These are phyloP conservation scores for Lyophyllum shimeji DNA, from an alignment of 768 basidiomycete species.

Conservation along the genomic window DNA sequence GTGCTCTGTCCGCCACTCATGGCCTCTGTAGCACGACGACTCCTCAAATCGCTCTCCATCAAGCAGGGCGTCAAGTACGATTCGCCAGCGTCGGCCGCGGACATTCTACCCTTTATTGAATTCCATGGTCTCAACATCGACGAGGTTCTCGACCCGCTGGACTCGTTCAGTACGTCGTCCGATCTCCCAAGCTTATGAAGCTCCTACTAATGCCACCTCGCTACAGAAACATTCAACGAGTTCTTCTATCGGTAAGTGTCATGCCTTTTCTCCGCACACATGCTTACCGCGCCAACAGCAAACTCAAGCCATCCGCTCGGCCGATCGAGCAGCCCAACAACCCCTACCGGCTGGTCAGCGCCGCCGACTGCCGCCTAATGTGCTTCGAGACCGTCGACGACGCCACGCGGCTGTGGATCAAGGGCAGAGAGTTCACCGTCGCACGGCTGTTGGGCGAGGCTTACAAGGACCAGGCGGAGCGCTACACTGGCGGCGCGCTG, in stretches of 20 bases:
- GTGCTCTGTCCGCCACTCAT: background rate
- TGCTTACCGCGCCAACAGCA: slow-evolving; percentile 42
- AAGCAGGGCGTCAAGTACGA: slow-evolving; percentile 96
- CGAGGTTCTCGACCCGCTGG: slow-evolving; percentile 81
- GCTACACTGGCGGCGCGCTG: slow-evolving; percentile 78
- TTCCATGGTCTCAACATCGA: slow-evolving; percentile 85
- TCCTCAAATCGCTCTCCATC: slow-evolving; percentile 87
- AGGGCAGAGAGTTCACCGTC: slow-evolving; percentile 91
- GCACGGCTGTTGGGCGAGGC: slow-evolving; percentile 74
- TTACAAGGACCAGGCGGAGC: slow-evolving; percentile 68
- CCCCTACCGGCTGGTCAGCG: slow-evolving; percentile 76
- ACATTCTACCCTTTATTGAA: slow-evolving; percentile 85
- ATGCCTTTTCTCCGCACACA: background rate
- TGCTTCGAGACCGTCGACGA: slow-evolving; percentile 83
- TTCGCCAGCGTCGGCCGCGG: slow-evolving; percentile 75
- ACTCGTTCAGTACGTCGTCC: slow-evolving; percentile 70
- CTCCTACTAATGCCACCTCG: background rate
- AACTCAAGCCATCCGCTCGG: slow-evolving; percentile 81
- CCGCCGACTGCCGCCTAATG: slow-evolving; percentile 94
- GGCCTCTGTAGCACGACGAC: slow-evolving; percentile 55
- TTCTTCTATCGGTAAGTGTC: slow-evolving; percentile 74
- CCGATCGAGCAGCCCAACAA: slow-evolving; percentile 73
- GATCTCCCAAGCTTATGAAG: background rate
- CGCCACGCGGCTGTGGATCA: slow-evolving; percentile 93
- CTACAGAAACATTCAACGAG: slow-evolving; percentile 84